Base-by-base conservation (phyloP, 2,329 filamentous ascomycete species). In the Celoporthe dispersa region DNA sequence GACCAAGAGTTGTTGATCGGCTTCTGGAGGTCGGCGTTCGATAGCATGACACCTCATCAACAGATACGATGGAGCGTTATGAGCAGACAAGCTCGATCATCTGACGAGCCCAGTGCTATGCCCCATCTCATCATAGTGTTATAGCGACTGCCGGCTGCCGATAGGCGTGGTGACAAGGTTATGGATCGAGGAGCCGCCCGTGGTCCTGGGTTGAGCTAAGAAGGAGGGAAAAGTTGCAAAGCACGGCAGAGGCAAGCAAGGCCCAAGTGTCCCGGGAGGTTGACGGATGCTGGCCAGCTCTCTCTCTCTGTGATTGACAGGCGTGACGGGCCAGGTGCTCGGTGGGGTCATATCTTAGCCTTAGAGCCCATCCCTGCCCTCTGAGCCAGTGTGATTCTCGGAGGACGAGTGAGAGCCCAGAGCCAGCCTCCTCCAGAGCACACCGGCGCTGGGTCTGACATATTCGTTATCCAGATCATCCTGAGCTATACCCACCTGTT, bases 381-480 rank as follows among this genome's bases (percentile, higher is more conserved):
- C 28, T n/a, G 63, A 39, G 57, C 62, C 57, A 71, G 62, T 65
- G n/a, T 62, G 44, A 57, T 70, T 66, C 41, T 31, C 33, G 44
- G 57, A 31, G 60, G 70, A 68, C 70, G 68, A 72, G 64, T 72
- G 70, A 70, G 44, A 37, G 25, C 39, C 19, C 61, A 70, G 66
- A 70, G 65, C 70, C 64, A 65, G 8, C 25, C 62, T 9, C 44
- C 22, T 25, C 57, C 19, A n/a, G 62, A 66, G 68, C 68, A 72
- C 70, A 68, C 70, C 66, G 53, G 25, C 28, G 65, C 57, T 70
- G 44, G 61, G 57, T 70, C 68, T 72, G 68, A 68, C 70, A 63
- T 53, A 19, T 55, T 31, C 35, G 53, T 28, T 66, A 39, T 31
- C 28, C 57, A 28, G 41, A 31, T 60, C 25, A 37, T 35, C 12